These are phyloP conservation scores for Penicillium desertorum DNA, from an alignment of 495 filamentous ascomycete genomes.

Conservation along the genomic window DNA sequence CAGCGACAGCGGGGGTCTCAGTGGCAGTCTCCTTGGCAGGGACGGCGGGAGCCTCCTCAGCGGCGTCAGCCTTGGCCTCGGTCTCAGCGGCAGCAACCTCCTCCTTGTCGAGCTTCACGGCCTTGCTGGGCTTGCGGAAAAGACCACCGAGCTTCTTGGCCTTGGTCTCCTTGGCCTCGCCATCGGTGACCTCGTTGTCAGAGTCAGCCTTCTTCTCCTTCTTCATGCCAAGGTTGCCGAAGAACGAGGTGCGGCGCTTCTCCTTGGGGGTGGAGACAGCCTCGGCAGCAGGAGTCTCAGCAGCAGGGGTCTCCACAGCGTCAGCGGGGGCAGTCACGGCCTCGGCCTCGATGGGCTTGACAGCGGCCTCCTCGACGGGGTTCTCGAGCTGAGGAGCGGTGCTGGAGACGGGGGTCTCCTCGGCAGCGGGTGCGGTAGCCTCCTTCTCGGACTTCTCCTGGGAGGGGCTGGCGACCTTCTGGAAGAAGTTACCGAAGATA, in stretches of 20 bases:
- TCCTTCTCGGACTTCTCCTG: slow-evolving; percentile 56
- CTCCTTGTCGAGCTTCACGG: slow-evolving; percentile 48
- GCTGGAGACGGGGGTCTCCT: slow-evolving; percentile 45
- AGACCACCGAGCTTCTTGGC: slow-evolving; percentile 54
- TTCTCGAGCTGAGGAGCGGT: slow-evolving; percentile 54
- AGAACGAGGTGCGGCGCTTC: slow-evolving; percentile 58
- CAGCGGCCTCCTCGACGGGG: slow-evolving; percentile 47
- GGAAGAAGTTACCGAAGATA: slow-evolving; percentile 55
- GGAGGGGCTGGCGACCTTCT: slow-evolving; percentile 54
- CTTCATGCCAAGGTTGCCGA: slow-evolving; percentile 50
- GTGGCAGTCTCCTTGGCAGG: slow-evolving; percentile 35
- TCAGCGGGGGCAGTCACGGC: slow-evolving; percentile 44
- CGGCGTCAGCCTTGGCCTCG: slow-evolving; percentile 38
- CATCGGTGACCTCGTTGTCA: slow-evolving; percentile 50
- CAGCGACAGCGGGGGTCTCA: slow-evolving; percentile 25
- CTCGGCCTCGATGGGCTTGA: slow-evolving; percentile 47
- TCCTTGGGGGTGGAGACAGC: slow-evolving; percentile 43
- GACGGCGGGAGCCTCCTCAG: slow-evolving; percentile 29
- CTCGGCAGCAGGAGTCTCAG: slow-evolving; percentile 37
- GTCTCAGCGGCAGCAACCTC: slow-evolving; percentile 33
- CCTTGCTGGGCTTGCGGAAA: slow-evolving; percentile 59
- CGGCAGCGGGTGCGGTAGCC: slow-evolving; percentile 43
- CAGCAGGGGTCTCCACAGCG: slow-evolving; percentile 39
- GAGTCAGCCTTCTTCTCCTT: slow-evolving; percentile 54
- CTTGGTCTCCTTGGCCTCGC: slow-evolving; percentile 50